Percentiles rank a stretch among this genome's conserved stretches.
Conservation (phyloP, 139 green algal genomes). For the Micromonas pusilla region DNA sequence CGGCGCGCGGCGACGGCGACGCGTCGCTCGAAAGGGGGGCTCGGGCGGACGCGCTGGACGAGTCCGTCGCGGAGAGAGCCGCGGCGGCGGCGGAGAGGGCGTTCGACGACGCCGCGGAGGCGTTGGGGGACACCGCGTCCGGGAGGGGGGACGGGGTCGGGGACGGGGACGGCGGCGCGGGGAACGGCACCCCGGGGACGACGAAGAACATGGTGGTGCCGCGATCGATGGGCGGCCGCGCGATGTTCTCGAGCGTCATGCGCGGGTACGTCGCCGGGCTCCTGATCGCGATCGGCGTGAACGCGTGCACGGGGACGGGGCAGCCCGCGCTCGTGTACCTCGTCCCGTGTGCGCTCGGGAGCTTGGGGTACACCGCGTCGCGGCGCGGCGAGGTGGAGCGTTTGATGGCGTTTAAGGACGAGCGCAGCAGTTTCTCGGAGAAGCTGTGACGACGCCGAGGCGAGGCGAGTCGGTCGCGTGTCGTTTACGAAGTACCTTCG, state of each 20-base stretch:
- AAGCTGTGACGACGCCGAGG: not conserved
- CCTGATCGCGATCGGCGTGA: conserved; percentile 65
- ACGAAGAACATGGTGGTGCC: not conserved
- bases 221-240: not conserved
- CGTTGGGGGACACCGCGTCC: not conserved
- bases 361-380: conserved; percentile 42
- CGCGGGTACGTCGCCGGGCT: conserved; percentile 66
- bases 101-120: conserved; percentile 4
- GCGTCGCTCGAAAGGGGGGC: not conserved
- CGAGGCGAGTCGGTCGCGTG: not conserved
- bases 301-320: conserved; percentile 67
- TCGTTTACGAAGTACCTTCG: too few relatives aligned
- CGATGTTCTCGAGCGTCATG: conserved; percentile 30
- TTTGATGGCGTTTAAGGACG: conserved; percentile 27
- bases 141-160: not conserved
- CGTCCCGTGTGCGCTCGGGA: conserved; percentile 50
- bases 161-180: too few relatives aligned
- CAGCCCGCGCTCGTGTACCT: conserved; percentile 82
- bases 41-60: not conserved
- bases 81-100: not conserved
- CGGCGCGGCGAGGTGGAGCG: conserved; percentile 43
- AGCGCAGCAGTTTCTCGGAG: too few relatives aligned
- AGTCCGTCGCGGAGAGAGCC: not conserved
- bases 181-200: not conserved
- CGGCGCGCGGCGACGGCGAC: not conserved